Base-by-base conservation (phyloP, 148 eudicot species). In the Fagopyrum tataricum region DNA sequence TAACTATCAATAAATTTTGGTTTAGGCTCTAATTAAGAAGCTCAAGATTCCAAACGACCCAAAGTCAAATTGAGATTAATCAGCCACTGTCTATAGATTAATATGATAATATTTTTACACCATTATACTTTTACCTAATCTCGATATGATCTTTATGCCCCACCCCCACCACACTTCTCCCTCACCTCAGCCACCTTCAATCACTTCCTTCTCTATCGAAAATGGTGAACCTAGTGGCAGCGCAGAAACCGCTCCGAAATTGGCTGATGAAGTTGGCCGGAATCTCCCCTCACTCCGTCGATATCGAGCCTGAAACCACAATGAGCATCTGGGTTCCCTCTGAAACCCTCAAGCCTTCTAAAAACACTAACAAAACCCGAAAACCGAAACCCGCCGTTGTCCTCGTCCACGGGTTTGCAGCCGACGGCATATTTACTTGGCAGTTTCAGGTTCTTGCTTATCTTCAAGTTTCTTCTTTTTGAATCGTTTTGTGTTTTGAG, bases 201-300 rank as follows among this genome's bases (percentile, higher is more conserved):
- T 31, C 37, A 31, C 37, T 31, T 31, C 37, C 37, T 31, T 31
- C 37, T 31, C 37, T 31, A 3, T 31, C 37, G 20, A 74, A 68
- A 70, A 93, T 93, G 97, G 98, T 93, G 84, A 93, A 93, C 83
- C 72, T 93, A 1, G 95, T 93, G 0, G 92, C 81, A 75, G 86
- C 84, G 39, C 97, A 93, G 75, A 82, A 75, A 78, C 97, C 98
- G 44, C 71, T 93, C 56, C 7, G 89, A 44, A 78, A 76, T 18
- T 80, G 82, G 43, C 84, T 93, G 18, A 87, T 93, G 87, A 93
- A 93, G 76, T 76, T 86, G 83, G 91, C 98, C 3, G 95, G 98
- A 11, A 81, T 91, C 18, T 78, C 81, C 14, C 89, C 89, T 4
- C 82, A 83, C 10, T 71, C 83, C 0, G 85, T 93, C 0, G 90